Evolutionary conservation across 1,284 basidiomycete species (phyloP).

Genomic region (Entoloma clypeatum): DNA sequence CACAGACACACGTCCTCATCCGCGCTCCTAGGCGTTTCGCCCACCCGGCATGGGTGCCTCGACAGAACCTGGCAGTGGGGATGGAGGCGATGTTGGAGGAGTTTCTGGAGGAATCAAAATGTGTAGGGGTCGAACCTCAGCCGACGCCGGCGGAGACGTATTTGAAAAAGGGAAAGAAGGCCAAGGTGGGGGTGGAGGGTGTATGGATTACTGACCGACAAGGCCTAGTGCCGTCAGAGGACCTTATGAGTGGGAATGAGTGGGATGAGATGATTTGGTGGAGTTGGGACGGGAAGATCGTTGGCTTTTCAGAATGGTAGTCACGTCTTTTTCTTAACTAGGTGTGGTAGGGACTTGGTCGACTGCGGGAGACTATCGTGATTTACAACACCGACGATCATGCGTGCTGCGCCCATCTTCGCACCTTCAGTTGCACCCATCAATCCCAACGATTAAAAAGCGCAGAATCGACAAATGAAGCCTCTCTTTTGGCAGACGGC

Average conservation of each 20-base stretch:
- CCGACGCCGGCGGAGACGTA: neutral
- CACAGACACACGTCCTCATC: constrained; percentile 65
- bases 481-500: too few relatives aligned
- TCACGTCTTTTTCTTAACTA: too few relatives aligned
- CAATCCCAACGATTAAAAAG: too few relatives aligned
- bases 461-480: too few relatives aligned
- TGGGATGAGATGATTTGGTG: constrained; percentile 79
- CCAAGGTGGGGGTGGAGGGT: constrained; percentile 50
- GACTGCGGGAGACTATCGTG: too few relatives aligned
- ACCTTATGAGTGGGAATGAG: constrained; percentile 32
- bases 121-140: constrained; percentile 7
- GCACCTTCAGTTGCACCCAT: too few relatives aligned
- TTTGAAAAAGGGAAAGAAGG: constrained; percentile 23
- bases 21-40: constrained; percentile 67
- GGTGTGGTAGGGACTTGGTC: too few relatives aligned
- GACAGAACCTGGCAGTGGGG: constrained; percentile 50
- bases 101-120: constrained; percentile 34
- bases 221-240: constrained; percentile 23
- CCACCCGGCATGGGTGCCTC: constrained; percentile 71
- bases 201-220: constrained; percentile 48
- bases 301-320: constrained; percentile 72
- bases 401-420: too few relatives aligned
- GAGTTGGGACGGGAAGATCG: constrained; percentile 71
- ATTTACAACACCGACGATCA: too few relatives aligned
- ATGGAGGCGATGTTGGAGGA: constrained; percentile 38